phyloP scores from a whole-genome alignment of 495 filamentous ascomycete genomes.

The Aspergillus biplanus region DNA sequence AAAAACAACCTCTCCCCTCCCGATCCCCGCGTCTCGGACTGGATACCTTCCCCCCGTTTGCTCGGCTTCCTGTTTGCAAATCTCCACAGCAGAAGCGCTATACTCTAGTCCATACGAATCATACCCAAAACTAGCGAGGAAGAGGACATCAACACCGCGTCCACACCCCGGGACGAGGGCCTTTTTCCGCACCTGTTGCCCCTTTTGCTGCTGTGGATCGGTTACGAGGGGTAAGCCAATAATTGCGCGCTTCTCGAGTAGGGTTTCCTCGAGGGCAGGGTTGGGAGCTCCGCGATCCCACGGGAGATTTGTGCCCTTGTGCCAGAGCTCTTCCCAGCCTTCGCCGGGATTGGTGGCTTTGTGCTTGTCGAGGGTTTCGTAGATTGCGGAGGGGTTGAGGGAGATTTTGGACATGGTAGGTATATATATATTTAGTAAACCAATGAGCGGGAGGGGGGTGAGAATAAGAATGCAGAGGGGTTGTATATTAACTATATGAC shows the following conservation, averaged over 20 bases:
- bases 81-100: constrained; percentile 52
- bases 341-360: constrained; percentile 11
- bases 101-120: constrained; percentile 68
- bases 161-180: constrained; percentile 69
- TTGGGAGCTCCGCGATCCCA: constrained; percentile 65
- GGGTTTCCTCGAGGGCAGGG: constrained; percentile 61
- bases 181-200: constrained; percentile 28
- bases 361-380: constrained; percentile 9
- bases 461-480: background rate
- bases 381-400: background rate
- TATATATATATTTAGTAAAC: background rate
- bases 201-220: background rate
- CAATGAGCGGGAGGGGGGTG: too few species aligned
- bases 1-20: constrained; percentile 55
- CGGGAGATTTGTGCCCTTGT: constrained; percentile 33
- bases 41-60: constrained; percentile 41
- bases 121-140: constrained; percentile 64
- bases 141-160: constrained; percentile 65
- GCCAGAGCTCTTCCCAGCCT: constrained; percentile 22
- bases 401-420: constrained; percentile 4
- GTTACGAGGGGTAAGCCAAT: constrained; percentile 35
- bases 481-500: background rate
- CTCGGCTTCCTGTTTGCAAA: constrained; percentile 45
- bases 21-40: constrained; percentile 34
- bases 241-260: constrained; percentile 39